Conservation (phyloP, 2,329 filamentous ascomycete species). For the Talaromyces sp. region DNA sequence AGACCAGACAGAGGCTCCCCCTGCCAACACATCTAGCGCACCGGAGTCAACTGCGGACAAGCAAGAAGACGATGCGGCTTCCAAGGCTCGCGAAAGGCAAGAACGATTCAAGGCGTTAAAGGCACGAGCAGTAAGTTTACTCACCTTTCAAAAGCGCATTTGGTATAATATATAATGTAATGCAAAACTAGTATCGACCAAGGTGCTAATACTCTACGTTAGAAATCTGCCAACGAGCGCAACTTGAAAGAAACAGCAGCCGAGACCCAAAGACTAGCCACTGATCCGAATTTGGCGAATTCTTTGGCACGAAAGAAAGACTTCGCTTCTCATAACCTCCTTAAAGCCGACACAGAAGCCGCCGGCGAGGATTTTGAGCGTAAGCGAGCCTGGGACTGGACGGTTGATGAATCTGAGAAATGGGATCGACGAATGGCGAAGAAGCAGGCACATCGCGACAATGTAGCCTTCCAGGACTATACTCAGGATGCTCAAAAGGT, state of each 20-base stretch:
- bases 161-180: no score
- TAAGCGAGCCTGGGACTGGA: constrained; percentile 99
- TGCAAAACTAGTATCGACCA: not conserved
- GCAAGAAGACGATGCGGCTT: constrained; percentile 30
- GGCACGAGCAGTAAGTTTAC: constrained; percentile 64
- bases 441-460: constrained; percentile 77
- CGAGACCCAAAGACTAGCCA: constrained; percentile 77
- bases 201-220: constrained; percentile 24
- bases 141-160: not conserved
- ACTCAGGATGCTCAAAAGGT: constrained; percentile 84
- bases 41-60: constrained; percentile 15
- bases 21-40: constrained; percentile 12
- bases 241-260: constrained; percentile 84
- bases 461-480: constrained; percentile 90
- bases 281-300: constrained; percentile 75
- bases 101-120: constrained; percentile 87
- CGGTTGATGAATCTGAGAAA: constrained; percentile 85
- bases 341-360: constrained; percentile 88
- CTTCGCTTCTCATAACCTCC: constrained; percentile 85
- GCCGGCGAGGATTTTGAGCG: constrained; percentile 91
- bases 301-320: constrained; percentile 83
- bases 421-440: constrained; percentile 93
- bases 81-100: constrained; percentile 62
- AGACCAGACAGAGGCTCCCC: constrained; percentile 13
- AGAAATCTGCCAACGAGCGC: constrained; percentile 47